Conservation (phyloP, 2,329 filamentous ascomycete species). For the Fusarium bactridioides region DNA sequence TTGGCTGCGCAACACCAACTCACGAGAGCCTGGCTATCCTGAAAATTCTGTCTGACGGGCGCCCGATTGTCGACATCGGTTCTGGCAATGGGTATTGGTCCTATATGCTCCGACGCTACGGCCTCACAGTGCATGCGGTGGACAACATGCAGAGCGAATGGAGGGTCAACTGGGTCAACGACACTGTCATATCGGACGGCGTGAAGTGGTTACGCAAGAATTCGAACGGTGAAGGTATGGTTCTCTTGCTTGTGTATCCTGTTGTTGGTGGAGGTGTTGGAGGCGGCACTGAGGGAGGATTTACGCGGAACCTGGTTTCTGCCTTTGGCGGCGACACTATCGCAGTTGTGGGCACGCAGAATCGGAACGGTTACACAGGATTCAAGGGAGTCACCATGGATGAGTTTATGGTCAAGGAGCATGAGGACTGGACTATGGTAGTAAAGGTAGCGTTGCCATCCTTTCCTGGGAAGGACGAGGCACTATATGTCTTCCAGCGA, state of each 20-base stretch:
- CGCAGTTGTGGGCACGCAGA: constrained; percentile 78
- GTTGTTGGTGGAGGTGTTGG: constrained; percentile 71
- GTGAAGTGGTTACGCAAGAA: constrained; percentile 62
- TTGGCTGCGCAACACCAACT: constrained; percentile 75
- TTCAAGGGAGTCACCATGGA: constrained; percentile 71
- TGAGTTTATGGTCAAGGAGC: constrained; percentile 69
- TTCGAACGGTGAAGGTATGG: constrained; percentile 59
- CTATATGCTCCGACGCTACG: constrained; percentile 70
- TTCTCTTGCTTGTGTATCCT: constrained; percentile 77
- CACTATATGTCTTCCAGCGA: constrained; percentile 71
- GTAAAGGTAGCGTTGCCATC: constrained; percentile 74
- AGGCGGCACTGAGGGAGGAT: constrained; percentile 68
- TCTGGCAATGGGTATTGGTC: constrained; percentile 81
- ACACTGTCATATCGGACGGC: constrained; percentile 71
- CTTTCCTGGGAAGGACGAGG: constrained; percentile 81
- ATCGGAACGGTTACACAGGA: constrained; percentile 76
- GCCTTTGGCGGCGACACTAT: constrained; percentile 70
- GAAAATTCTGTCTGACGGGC: constrained; percentile 60
- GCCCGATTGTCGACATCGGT: constrained; percentile 70
- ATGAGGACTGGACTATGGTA: constrained; percentile 64
- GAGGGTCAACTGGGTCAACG: constrained; percentile 72
- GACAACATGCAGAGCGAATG: constrained; percentile 75
- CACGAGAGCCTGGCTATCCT: constrained; percentile 72
- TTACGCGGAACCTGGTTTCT: constrained; percentile 68
- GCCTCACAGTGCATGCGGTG: constrained; percentile 64